phyloP scores from a whole-genome alignment of 2,329 filamentous ascomycete species.

The Phialophora macrospora region DNA sequence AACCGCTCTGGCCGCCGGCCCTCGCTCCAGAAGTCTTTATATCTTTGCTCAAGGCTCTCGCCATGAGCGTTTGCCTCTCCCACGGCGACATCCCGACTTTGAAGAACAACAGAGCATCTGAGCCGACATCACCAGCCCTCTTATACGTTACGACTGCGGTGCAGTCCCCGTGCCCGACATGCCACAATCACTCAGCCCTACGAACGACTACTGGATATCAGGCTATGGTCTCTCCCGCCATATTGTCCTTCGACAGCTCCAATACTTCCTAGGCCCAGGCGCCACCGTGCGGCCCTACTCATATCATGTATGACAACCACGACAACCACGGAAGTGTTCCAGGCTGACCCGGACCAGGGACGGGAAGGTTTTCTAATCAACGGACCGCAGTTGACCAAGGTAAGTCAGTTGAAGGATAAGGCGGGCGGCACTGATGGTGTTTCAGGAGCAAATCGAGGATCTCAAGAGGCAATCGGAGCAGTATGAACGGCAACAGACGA shows the following conservation, averaged over 20 bases:
- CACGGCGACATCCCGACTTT: conserved; percentile 1
- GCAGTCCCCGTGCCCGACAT: conserved; percentile 15
- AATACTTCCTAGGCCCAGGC: conserved; percentile 55
- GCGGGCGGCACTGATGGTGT: conserved; percentile 12
- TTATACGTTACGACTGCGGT: conserved; percentile 22
- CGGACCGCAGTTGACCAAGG: conserved; percentile 54
- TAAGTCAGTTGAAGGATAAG: conserved; percentile 36
- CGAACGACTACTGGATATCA: conserved; percentile 55
- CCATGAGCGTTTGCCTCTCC: conserved; percentile 4
- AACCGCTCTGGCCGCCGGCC: background rate
- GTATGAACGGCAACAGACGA: conserved; percentile 55
- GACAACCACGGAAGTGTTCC: conserved; percentile 14
- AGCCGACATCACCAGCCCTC: background rate
- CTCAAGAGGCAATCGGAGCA: conserved; percentile 53
- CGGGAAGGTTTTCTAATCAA: conserved; percentile 57
- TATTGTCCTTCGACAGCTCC: conserved; percentile 55
- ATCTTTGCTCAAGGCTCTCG: conserved; percentile 18
- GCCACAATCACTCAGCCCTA: conserved; percentile 24
- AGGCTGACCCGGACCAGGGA: conserved; percentile 44
- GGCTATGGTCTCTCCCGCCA: conserved; percentile 56
- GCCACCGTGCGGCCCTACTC: conserved; percentile 54
- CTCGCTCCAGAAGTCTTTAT: conserved; percentile 6
- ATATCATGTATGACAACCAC: conserved; percentile 49
- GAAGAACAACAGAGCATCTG: background rate
- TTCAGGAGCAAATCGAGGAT: conserved; percentile 57